phyloP scores from a whole-genome alignment of 2,329 filamentous ascomycete species.

The Arthrobotrys megalospora region DNA sequence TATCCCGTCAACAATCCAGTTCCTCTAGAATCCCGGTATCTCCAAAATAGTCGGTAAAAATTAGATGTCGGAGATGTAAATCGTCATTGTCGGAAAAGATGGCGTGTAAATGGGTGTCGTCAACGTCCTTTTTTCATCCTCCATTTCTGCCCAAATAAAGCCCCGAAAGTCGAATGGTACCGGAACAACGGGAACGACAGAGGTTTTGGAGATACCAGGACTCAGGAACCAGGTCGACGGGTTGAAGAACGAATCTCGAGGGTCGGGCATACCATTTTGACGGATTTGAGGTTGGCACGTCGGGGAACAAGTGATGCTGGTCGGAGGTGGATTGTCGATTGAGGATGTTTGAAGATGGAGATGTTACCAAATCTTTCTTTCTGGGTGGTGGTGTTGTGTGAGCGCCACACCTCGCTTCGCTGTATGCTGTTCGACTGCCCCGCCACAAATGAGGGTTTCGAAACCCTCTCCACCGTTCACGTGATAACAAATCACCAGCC shows the following conservation, averaged over 20 bases:
- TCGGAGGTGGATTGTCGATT: constrained; percentile 46
- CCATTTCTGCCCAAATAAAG: background rate
- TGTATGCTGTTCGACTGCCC: background rate
- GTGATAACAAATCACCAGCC: constrained; percentile 25
- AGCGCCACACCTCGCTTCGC: constrained; percentile 39
- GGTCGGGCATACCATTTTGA: constrained; percentile 56
- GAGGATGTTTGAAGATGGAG: constrained; percentile 49
- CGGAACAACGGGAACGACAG: constrained; percentile 23
- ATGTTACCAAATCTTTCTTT: constrained; percentile 55
- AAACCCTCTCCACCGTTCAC: constrained; percentile 39
- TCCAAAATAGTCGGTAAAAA: constrained; percentile 22
- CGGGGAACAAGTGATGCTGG: constrained; percentile 39
- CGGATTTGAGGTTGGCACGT: constrained; percentile 37
- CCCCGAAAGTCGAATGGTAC: constrained; percentile 17
- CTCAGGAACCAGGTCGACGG: constrained; percentile 14
- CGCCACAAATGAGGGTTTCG: constrained; percentile 59
- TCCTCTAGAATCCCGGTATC: constrained; percentile 31
- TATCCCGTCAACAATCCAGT: constrained; percentile 23
- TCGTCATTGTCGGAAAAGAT: constrained; percentile 11
- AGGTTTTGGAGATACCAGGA: constrained; percentile 38
- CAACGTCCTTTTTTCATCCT: background rate
- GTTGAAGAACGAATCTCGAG: constrained; percentile 15
- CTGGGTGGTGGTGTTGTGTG: constrained; percentile 40
- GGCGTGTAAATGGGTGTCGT: background rate
- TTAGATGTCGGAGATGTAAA: background rate